phyloP scores from a whole-genome alignment of 257 asterid species.

The Linaria vulgaris region DNA sequence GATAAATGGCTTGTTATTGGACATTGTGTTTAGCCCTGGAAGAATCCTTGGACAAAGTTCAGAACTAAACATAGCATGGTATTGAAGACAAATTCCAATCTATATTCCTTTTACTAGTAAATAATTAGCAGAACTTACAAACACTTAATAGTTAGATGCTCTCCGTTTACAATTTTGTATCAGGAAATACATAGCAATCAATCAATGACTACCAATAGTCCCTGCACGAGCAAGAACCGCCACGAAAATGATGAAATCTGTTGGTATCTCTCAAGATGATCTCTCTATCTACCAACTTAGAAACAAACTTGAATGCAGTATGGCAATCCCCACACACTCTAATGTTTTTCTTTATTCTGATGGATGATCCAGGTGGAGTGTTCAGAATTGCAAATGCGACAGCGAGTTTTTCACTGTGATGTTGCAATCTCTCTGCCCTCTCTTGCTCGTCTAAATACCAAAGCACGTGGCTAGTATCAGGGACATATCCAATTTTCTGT shows the following conservation, averaged over 20 bases:
- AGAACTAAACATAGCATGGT: no score
- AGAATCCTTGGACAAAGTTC: no score
- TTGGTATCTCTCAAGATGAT: conserved; percentile 78
- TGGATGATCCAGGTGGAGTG: conserved; percentile 45
- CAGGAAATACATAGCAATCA: no score
- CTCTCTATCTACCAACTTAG: conserved; percentile 55
- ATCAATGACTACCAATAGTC: conserved; percentile 65
- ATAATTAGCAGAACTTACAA: background rate
- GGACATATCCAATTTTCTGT: conserved; percentile 61
- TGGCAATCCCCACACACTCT: conserved; percentile 91
- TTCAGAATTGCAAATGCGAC: conserved; percentile 72
- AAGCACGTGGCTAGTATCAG: conserved; percentile 73
- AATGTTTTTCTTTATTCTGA: conserved; percentile 78
- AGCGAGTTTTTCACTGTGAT: conserved; percentile 81
- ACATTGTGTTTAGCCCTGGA: no score
- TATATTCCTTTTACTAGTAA: no score
- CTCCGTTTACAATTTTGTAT: no score
- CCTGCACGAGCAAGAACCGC: conserved; percentile 77
- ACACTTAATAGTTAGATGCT: background rate
- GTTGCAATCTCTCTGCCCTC: conserved; percentile 65
- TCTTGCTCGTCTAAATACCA: conserved; percentile 66
- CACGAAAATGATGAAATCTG: conserved; percentile 69
- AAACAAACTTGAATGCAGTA: conserved; percentile 60
- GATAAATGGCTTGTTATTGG: no score
- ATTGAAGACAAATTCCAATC: no score